These are phyloP conservation scores for Boletellus deceptivus DNA, from an alignment of 1,284 basidiomycete genomes.

Conservation along the genomic window DNA sequence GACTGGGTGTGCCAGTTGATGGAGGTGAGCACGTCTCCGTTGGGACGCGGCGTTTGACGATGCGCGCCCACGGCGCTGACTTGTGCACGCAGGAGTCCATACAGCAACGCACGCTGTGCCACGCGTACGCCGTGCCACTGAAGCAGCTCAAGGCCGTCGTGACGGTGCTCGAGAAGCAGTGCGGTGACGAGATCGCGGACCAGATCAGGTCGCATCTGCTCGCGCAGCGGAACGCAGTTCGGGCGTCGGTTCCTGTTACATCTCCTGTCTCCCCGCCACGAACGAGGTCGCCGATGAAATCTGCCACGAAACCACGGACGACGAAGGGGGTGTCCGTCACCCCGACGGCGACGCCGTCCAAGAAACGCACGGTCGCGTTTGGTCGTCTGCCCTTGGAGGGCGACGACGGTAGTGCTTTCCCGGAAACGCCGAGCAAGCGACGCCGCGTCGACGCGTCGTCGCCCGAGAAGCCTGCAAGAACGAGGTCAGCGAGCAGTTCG, in stretches of 20 bases:
- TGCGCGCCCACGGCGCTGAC: too few species aligned
- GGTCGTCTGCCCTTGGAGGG: not conserved
- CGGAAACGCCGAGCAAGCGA: conserved; percentile 33
- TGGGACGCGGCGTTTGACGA: too few species aligned
- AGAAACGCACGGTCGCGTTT: conserved; percentile 25
- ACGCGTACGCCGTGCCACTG: conserved; percentile 15
- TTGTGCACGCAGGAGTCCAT: conserved; percentile 22
- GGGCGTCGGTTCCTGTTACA: not conserved
- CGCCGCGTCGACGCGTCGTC: conserved; percentile 17
- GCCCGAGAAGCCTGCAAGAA: conserved; percentile 9
- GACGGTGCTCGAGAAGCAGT: conserved; percentile 22
- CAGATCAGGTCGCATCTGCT: conserved; percentile 19
- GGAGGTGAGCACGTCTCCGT: conserved; percentile 18
- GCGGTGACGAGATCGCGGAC: conserved; percentile 25
- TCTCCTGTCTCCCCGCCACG: conserved; percentile 7
- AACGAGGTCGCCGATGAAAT: conserved; percentile 23
- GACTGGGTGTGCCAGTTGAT: conserved; percentile 33
- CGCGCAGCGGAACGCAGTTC: not conserved
- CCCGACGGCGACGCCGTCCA: conserved; percentile 17
- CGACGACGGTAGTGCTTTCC: conserved; percentile 3
- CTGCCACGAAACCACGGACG: conserved; percentile 5
- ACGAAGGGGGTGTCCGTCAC: not conserved
- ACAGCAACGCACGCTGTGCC: conserved; percentile 18
- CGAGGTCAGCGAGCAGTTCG: not conserved
- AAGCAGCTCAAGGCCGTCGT: conserved; percentile 23